phyloP scores from a whole-genome alignment of 1,284 basidiomycete species.

The Cerrena zonata region DNA sequence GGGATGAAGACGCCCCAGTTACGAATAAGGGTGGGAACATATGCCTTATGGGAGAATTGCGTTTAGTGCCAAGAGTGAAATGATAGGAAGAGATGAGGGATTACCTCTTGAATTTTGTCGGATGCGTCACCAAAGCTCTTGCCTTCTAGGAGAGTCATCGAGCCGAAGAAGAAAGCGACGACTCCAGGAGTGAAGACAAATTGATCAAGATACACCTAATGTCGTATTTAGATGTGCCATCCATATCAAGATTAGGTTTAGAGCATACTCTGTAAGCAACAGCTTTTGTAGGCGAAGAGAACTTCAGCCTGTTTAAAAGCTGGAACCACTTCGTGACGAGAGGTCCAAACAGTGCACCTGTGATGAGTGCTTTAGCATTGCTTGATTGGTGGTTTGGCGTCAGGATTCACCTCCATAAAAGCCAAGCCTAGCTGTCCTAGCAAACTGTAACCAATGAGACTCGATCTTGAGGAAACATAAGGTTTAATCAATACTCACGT shows the following conservation, averaged over 20 bases:
- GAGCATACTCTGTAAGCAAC: conserved; percentile 53
- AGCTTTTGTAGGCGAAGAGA: conserved; percentile 50
- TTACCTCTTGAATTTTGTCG: conserved; percentile 50
- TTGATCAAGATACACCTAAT: conserved; percentile 71
- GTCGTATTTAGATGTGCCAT: neutral
- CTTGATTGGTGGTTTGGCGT: neutral
- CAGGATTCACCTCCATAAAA: conserved; percentile 62
- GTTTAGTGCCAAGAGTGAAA: neutral
- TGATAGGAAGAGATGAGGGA: conserved; percentile 45
- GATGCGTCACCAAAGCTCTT: conserved; percentile 50
- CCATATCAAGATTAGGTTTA: neutral
- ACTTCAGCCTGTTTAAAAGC: conserved; percentile 58
- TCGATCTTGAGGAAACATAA: neutral
- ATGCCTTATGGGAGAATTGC: neutral
- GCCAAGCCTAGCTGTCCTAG: conserved; percentile 64
- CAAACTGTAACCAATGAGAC: conserved; percentile 39
- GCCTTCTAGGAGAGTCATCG: conserved; percentile 71
- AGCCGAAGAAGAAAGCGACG: conserved; percentile 68
- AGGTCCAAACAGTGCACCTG: conserved; percentile 68
- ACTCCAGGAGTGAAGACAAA: conserved; percentile 63
- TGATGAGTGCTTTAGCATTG: neutral
- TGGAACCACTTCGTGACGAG: conserved; percentile 68
- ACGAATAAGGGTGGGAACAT: neutral
- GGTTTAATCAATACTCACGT: conserved; percentile 41
- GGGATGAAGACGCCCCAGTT: conserved; percentile 72